phyloP scores from a whole-genome alignment of 2,329 filamentous ascomycete species.

The Drechslera avenae region DNA sequence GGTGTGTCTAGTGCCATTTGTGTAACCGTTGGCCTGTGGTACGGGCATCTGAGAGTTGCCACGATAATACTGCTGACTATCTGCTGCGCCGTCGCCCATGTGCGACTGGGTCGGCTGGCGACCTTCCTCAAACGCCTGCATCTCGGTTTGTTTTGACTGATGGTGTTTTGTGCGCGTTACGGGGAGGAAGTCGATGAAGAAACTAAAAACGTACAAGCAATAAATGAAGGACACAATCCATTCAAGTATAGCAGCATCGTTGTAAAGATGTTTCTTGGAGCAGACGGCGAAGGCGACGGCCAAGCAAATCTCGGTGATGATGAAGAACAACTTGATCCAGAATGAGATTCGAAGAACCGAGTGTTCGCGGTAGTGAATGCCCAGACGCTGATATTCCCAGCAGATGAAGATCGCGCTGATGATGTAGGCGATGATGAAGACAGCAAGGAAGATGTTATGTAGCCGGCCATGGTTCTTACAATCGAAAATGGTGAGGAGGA shows the following conservation, averaged over 20 bases:
- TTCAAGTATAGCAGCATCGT: constrained; percentile 79
- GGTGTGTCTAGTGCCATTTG: constrained; percentile 5
- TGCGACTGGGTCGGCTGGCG: constrained; percentile 3
- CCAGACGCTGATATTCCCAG: constrained; percentile 85
- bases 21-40: constrained; percentile 15
- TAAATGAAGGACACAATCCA: constrained; percentile 82
- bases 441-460: constrained; percentile 76
- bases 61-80: constrained; percentile 36
- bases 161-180: constrained; percentile 66
- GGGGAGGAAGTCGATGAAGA: constrained; percentile 84
- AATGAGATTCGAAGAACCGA: constrained; percentile 77
- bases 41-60: constrained; percentile 21
- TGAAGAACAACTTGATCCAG: constrained; percentile 84
- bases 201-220: constrained; percentile 85
- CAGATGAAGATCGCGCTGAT: constrained; percentile 87
- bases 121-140: constrained; percentile 39
- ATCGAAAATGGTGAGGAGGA: constrained; percentile 85
- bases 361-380: constrained; percentile 77
- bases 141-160: constrained; percentile 44
- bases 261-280: constrained; percentile 57
- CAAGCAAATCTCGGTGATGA: constrained; percentile 77
- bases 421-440: constrained; percentile 88
- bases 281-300: constrained; percentile 72
- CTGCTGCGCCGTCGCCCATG: constrained; percentile 32
- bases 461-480: constrained; percentile 68